A percentile compares a stretch with the other conserved stretches of the same genome.
These are phyloP conservation scores for Leptographium lundbergii DNA, from an alignment of 2,329 filamentous ascomycete genomes.

Conservation along the genomic window DNA sequence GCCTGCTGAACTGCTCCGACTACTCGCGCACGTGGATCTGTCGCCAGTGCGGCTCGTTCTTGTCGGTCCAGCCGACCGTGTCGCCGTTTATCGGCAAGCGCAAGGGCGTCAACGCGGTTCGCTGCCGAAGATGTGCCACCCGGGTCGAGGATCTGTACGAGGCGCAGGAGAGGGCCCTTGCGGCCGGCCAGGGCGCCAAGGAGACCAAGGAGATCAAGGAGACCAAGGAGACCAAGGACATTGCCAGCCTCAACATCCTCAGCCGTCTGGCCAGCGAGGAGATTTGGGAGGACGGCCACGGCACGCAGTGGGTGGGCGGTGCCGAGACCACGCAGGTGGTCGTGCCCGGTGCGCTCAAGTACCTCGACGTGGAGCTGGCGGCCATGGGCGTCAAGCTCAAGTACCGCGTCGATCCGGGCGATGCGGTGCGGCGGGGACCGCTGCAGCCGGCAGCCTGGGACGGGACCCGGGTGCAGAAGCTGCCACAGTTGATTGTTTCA, in stretches of 20 bases:
- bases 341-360: constrained; percentile 85
- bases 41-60: constrained; percentile 76
- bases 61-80: constrained; percentile 73
- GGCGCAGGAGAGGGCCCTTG: constrained; percentile 19
- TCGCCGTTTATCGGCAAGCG: constrained; percentile 52
- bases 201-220: constrained; percentile 20
- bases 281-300: constrained; percentile 87
- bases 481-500: background rate
- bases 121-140: constrained; percentile 67
- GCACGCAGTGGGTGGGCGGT: constrained; percentile 73
- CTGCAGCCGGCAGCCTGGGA: constrained; percentile 23
- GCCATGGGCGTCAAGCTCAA: constrained; percentile 95
- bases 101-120: constrained; percentile 54
- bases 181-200: constrained; percentile 36
- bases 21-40: constrained; percentile 86
- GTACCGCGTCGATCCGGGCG: constrained; percentile 55
- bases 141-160: constrained; percentile 37
- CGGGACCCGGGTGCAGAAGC: constrained; percentile 3
- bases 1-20: constrained; percentile 93
- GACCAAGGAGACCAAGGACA: constrained; percentile 34
- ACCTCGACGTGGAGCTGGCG: constrained; percentile 85
- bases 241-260: background rate
- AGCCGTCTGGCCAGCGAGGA: constrained; percentile 21
- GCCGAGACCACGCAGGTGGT: constrained; percentile 85
- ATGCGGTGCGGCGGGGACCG: constrained; percentile 45